Percentiles rank a stretch among this genome's conserved stretches.
Evolutionary conservation across 345 rosid species (phyloP).

Genomic region (Corchorus olitorius): DNA sequence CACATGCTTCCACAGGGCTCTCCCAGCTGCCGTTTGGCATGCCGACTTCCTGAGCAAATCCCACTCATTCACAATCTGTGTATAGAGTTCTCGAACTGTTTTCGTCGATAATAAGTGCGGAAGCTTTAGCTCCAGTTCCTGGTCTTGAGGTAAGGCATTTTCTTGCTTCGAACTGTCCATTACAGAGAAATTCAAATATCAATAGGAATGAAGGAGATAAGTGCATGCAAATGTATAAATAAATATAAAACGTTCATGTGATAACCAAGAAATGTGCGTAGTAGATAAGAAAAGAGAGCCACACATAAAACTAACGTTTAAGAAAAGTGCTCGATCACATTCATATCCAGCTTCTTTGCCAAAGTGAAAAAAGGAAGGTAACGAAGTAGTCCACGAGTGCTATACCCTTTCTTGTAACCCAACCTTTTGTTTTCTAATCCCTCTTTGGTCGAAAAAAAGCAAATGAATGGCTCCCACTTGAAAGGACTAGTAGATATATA

Average conservation of each 20-base stretch:
- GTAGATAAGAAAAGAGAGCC: slow-evolving; percentile 98
- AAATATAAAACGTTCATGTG: slow-evolving; percentile 8
- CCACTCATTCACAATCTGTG: slow-evolving; percentile 65
- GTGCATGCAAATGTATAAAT: slow-evolving; percentile 31
- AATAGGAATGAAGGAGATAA: slow-evolving; percentile 28
- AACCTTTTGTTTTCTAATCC: slow-evolving; percentile 35
- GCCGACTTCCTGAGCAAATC: slow-evolving; percentile 66
- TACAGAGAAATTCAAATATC: slow-evolving; percentile 19
- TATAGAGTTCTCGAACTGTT: slow-evolving; percentile 59
- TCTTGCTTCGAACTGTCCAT: slow-evolving; percentile 46
- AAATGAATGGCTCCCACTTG: slow-evolving; percentile 26
- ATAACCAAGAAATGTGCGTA: slow-evolving; percentile 26
- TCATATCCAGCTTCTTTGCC: slow-evolving; percentile 53
- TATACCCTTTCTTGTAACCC: slow-evolving; percentile 26
- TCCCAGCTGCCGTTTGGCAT: slow-evolving; percentile 92
- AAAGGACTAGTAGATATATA: background rate
- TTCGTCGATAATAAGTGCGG: slow-evolving; percentile 46
- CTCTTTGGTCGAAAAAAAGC: slow-evolving; percentile 26
- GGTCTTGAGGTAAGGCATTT: slow-evolving; percentile 40
- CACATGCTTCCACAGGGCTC: slow-evolving; percentile 89
- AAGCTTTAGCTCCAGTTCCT: slow-evolving; percentile 62
- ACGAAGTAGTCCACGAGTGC: slow-evolving; percentile 57
- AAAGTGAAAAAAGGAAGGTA: slow-evolving; percentile 52
- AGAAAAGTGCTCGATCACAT: slow-evolving; percentile 39
- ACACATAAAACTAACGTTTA: slow-evolving; percentile 74